Evolutionary conservation across 1,284 basidiomycete genomes (phyloP).

Genomic region (Moesziomyces globuligerus): DNA sequence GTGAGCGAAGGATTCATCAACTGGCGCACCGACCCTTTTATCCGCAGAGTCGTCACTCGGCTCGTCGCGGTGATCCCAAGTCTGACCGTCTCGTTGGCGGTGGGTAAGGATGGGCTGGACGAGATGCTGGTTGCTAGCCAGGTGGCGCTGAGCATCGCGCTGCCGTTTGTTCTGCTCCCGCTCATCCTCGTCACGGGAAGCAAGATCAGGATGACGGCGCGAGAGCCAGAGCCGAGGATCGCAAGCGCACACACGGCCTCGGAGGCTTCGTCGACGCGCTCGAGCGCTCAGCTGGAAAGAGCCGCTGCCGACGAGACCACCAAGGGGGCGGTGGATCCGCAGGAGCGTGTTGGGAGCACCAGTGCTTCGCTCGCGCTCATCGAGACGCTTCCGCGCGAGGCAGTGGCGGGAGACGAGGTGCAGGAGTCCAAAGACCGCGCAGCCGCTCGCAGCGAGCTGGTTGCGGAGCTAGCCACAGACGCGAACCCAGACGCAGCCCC

Average conservation of each 20-base stretch:
- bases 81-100: constrained; percentile 78
- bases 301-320: too few species aligned
- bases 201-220: constrained; percentile 49
- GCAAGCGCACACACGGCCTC: too few species aligned
- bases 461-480: too few species aligned
- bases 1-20: constrained; percentile 92
- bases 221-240: constrained; percentile 9
- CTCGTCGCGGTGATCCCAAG: constrained; percentile 87
- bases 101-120: constrained; percentile 81
- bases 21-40: constrained; percentile 84
- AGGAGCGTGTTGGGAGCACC: constrained; percentile 6
- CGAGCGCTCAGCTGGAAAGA: constrained; percentile 5
- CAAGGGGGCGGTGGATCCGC: too few species aligned
- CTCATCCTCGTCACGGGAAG: constrained; percentile 56
- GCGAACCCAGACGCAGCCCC: not conserved
- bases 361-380: too few species aligned
- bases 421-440: too few species aligned
- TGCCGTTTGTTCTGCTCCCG: constrained; percentile 74
- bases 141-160: constrained; percentile 84
- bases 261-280: constrained; percentile 11
- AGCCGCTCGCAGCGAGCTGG: too few species aligned
- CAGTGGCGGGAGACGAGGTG: too few species aligned
- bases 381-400: not conserved
- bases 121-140: constrained; percentile 86
- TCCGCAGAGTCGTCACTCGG: constrained; percentile 84